Evolutionary conservation across 306 rosid genomes (phyloP), one percentile per base, ranked within the genome.

Genomic region (Urtica urens): DNA sequence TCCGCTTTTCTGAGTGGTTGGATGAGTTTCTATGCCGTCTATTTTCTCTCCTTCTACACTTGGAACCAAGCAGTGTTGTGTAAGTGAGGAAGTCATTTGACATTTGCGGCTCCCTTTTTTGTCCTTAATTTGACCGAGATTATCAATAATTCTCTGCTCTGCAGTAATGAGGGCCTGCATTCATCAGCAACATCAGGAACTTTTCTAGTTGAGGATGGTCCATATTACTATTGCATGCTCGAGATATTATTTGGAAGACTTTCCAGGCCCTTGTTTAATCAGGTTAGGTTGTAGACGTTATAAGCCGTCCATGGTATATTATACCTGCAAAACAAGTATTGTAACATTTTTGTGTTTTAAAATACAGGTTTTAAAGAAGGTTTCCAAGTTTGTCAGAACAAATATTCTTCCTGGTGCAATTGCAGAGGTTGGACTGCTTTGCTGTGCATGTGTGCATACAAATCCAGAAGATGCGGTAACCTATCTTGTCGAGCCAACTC

Each of bases 11-110:
- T 38, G 99, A 85, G 67, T 92, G 99, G 99, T 64, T 92, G 62
- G 99, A 92, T 63, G 96, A 92, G 73, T 92, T 92, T 70, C 82
- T 92, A 38, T 92, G 99, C 71, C 99, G 99, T 46, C 69, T 92
- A 28, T 85, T 92, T 71, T 79, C 99, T 57, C 64, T 92, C 55
- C 96, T 92, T 48, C 63, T 82, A 38, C 94, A 92, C 86, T 69
- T 85, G 72, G 99, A 92, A 62, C 96, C 96, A 47, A 82, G 72
- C 83, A 85, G 99, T 70, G 86, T 82, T 58, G 47, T 79, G 99
- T 92, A 56, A 77, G 99, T 71, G 33, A 66, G 42, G 54, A 17
- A 62, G 35, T 39, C 52, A 58, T 45, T 38, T 56, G 12, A 21
- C 44, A n/a, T n/a, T n/a, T 8, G 8, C 57, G 39, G 50, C 55